phyloP scores from a whole-genome alignment of 139 green algal species.

The Chlamydomonas incerta region DNA sequence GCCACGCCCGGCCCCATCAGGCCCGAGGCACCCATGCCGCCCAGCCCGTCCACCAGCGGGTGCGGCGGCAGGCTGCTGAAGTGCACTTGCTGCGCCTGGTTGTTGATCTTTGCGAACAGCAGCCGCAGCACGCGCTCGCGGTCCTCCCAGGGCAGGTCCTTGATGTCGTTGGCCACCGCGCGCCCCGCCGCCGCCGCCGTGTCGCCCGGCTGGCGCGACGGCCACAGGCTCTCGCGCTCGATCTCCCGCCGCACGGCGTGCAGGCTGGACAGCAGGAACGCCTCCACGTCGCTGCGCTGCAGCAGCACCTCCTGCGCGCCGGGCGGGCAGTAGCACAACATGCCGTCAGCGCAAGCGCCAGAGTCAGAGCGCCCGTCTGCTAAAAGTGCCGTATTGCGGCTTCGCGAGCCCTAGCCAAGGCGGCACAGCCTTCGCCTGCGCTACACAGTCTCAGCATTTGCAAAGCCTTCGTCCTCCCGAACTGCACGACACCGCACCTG shows the following conservation, averaged over 20 bases:
- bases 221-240: conserved; percentile 51
- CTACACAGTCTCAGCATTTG: too few relatives aligned
- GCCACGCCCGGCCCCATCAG: background rate
- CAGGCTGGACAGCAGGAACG: conserved; percentile 89
- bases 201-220: background rate
- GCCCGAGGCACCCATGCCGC: background rate
- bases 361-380: too few relatives aligned
- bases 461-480: too few relatives aligned
- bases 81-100: conserved; percentile 63
- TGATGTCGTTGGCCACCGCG: conserved; percentile 62
- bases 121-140: conserved; percentile 85
- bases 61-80: conserved; percentile 64
- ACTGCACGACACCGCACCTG: conserved; percentile 3
- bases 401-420: too few relatives aligned
- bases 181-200: background rate
- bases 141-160: conserved; percentile 86
- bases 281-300: conserved; percentile 89
- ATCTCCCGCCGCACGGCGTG: conserved; percentile 68
- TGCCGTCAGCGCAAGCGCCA: too few relatives aligned
- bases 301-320: conserved; percentile 78
- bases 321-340: too few relatives aligned
- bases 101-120: conserved; percentile 89
- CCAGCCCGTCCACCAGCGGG: conserved; percentile 21
- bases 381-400: too few relatives aligned
- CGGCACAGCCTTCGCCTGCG: too few relatives aligned